Percentiles rank a stretch among this genome's conserved stretches.
Evolutionary conservation across 305 asterid species (phyloP).

Genomic region (Solanum hybrid): DNA sequence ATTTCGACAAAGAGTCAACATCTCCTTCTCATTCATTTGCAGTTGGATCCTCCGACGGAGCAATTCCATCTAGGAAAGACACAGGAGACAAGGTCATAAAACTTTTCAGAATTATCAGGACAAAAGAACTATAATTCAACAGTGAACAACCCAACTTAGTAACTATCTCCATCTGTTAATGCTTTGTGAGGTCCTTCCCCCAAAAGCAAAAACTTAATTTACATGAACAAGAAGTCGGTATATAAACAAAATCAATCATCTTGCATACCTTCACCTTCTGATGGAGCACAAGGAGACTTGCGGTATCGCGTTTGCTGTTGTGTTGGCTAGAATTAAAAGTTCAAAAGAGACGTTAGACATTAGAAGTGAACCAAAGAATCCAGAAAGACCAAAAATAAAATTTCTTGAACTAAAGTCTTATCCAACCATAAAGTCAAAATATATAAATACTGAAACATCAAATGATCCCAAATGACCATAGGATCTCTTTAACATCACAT

Average conservation of each 20-base stretch:
- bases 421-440: neutral
- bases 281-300: slow-evolving; percentile 86
- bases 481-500: neutral
- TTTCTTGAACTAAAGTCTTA: neutral
- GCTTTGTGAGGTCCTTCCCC: neutral
- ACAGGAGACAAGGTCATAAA: neutral
- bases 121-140: neutral
- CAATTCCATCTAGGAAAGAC: slow-evolving; percentile 7
- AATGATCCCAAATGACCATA: neutral
- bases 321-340: slow-evolving; percentile 54
- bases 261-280: slow-evolving; percentile 77
- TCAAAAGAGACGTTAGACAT: slow-evolving; percentile 7
- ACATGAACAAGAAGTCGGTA: neutral
- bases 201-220: neutral
- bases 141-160: neutral
- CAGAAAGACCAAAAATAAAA: neutral
- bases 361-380: neutral
- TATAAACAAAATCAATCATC: neutral
- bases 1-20: neutral
- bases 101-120: neutral
- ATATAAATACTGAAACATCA: neutral
- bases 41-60: slow-evolving; percentile 6
- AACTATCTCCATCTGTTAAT: neutral
- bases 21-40: slow-evolving; percentile 7
- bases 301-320: slow-evolving; percentile 97